Evolutionary conservation across 2,329 filamentous ascomycete genomes (phyloP).

Genomic region (Rhytidhysteron rufulum): DNA sequence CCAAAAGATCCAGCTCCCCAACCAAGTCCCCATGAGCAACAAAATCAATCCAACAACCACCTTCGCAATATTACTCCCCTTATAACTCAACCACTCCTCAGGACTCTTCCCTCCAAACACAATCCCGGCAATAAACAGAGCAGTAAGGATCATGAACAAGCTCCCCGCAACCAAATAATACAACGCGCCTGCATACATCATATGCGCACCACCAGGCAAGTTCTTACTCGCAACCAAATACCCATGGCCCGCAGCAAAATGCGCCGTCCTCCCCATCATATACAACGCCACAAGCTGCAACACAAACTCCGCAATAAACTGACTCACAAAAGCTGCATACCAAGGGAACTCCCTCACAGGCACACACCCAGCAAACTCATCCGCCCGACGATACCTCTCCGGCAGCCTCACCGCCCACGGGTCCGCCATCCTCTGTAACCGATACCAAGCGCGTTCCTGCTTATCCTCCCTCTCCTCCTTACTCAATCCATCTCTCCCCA

Average conservation of each 20-base stretch:
- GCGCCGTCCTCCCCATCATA: slow-evolving; percentile 10
- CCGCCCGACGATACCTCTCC: too few species aligned
- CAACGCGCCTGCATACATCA: slow-evolving; percentile 2
- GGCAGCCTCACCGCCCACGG: neutral
- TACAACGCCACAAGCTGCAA: slow-evolving; percentile 9
- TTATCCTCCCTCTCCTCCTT: neutral
- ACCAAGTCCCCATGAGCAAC: slow-evolving; percentile 1
- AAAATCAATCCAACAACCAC: neutral
- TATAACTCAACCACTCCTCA: neutral
- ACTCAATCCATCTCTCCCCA: neutral
- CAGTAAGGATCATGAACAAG: neutral
- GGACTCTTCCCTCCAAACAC: too few species aligned
- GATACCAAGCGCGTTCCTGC: neutral
- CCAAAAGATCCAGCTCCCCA: slow-evolving; percentile 12
- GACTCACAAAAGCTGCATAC: slow-evolving; percentile 10
- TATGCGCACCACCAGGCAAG: neutral
- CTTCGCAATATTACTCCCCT: neutral
- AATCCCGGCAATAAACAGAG: neutral
- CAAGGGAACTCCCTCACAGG: slow-evolving; percentile 6
- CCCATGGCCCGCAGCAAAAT: slow-evolving; percentile 7
- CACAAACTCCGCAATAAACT: slow-evolving; percentile 10
- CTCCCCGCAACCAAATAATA: neutral
- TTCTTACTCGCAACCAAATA: neutral
- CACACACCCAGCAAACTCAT: too few species aligned
- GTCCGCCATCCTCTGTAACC: too few species aligned